A percentile compares a stretch with the other conserved stretches of the same genome.
These are phyloP conservation scores for Magnaporthiopsis poae DNA, from an alignment of 2,329 filamentous ascomycete genomes.

Conservation along the genomic window DNA sequence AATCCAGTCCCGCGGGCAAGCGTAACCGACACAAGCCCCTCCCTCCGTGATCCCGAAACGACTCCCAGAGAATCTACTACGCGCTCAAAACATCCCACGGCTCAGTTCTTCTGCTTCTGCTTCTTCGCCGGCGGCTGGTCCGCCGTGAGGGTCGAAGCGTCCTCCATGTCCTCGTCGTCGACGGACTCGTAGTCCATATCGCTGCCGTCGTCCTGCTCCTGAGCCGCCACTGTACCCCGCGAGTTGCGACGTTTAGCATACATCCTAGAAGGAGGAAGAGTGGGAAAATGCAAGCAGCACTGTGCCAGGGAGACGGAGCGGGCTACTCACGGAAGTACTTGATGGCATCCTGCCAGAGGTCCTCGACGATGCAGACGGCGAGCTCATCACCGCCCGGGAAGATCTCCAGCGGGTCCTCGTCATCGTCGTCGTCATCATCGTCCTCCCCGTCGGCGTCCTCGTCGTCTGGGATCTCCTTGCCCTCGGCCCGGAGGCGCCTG, in stretches of 20 bases:
- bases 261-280: not conserved
- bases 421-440: conserved; percentile 49
- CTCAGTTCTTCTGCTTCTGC: conserved; percentile 23
- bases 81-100: not conserved
- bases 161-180: conserved; percentile 44
- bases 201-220: conserved; percentile 56
- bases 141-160: conserved; percentile 28
- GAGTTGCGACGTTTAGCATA: not conserved
- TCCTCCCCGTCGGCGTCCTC: conserved; percentile 49
- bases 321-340: conserved; percentile 74
- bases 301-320: conserved; percentile 5
- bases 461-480: conserved; percentile 36
- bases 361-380: conserved; percentile 71
- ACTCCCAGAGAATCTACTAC: not conserved
- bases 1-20: too few species aligned
- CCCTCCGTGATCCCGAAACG: not conserved
- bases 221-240: conserved; percentile 49
- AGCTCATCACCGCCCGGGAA: conserved; percentile 82
- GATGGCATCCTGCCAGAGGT: conserved; percentile 79
- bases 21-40: not conserved
- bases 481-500: conserved; percentile 34
- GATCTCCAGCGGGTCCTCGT: conserved; percentile 65
- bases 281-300: not conserved
- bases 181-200: conserved; percentile 60
- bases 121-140: conserved; percentile 31